Base-by-base conservation (phyloP, 148 eudicot genomes). In the Rhododendron vialii region DNA sequence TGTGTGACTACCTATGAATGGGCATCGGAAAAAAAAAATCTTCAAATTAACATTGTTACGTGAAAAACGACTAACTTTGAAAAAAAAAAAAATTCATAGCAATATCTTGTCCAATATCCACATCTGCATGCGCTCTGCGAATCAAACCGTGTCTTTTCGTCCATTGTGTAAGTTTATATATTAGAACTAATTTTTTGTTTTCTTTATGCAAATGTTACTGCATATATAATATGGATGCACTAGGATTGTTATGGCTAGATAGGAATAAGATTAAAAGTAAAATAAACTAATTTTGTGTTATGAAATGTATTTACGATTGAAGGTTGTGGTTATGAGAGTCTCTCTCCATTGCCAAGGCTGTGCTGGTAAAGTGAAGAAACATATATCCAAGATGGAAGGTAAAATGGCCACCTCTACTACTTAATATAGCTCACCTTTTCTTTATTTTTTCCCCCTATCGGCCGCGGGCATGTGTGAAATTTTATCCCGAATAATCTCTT, bases 341-440 rank as follows among this genome's bases (percentile, higher is more conserved):
- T 93, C 98, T 57, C 90, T 95, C 82, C 98, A 95, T 90, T 95
- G 98, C 82, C 96, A 93, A 92, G 98, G 95, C 10, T 95, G 98
- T 91, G 98, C 94, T 84, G 94, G 95, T 79, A 95, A 95, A 87
- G 89, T 95, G 67, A 93, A 93, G 91, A 95, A 91, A 82, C 98
- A 93, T 86, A 55, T 95, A 35, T 93, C 96, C 24, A 95, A 92
- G 88, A 93, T 95, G 98, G 93, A 92, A 95, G 98, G 98, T 95
- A 73, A 73, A 35, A 33, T 73, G 20, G 9, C 75, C 75, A 26
- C 15, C 75, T 63, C 69, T 30, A 12, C 7, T 12, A 8, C 36
- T 28, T 69, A 1, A 28, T 65, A 26, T 69, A n/a, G 36, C 36
- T 69, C 17, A 69, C 22, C 75, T 12, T 6, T 3, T 10, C 28